Conservation (phyloP, 139 green algal species). For the Volvox africanus region DNA sequence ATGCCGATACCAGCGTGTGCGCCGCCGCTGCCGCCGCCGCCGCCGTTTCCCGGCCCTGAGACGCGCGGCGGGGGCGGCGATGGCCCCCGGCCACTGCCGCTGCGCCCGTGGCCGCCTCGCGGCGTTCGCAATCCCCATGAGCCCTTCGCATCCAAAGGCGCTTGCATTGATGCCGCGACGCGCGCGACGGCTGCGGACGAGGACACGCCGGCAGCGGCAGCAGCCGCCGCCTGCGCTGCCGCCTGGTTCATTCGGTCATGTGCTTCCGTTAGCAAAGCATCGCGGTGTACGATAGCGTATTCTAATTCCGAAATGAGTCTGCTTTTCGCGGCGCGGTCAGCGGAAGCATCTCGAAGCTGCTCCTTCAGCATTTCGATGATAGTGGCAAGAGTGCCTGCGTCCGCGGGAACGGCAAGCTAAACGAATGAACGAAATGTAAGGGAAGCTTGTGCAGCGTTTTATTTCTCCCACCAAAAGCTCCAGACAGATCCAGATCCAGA, state of each 20-base stretch:
- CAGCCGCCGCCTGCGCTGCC: background rate
- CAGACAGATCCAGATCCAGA: too few species aligned
- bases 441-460: too few species aligned
- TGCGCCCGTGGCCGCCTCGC: background rate
- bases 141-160: background rate
- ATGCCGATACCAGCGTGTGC: too few species aligned
- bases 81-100: background rate
- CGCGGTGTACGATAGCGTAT: constrained; percentile 16
- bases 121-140: background rate
- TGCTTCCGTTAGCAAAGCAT: constrained; percentile 24
- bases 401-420: background rate
- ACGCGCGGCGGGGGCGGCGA: too few species aligned
- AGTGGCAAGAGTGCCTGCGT: background rate
- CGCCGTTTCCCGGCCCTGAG: background rate
- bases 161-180: background rate
- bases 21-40: too few species aligned
- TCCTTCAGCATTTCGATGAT: constrained; percentile 35
- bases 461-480: too few species aligned
- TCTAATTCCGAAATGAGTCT: constrained; percentile 9
- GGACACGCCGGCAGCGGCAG: background rate
- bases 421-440: too few species aligned
- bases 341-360: constrained; percentile 10
- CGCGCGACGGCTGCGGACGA: background rate
- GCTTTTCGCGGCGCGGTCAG: background rate
- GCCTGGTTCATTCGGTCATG: background rate